phyloP scores from a whole-genome alignment of 139 green algal species.

The Desmodesmus armatus region DNA sequence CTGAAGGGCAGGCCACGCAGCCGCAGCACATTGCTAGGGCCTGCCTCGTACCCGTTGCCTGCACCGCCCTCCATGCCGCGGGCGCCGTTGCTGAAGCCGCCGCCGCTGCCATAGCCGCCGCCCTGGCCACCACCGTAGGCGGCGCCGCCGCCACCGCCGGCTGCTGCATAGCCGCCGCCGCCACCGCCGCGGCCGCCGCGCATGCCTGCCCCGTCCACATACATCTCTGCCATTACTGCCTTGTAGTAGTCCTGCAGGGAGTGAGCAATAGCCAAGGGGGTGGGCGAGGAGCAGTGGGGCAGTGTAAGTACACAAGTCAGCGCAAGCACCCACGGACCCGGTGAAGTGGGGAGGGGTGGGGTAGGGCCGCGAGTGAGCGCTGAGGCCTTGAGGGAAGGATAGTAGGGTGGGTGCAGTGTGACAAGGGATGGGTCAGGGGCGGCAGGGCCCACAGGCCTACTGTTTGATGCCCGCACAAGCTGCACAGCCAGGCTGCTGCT shows the following conservation, averaged over 20 bases:
- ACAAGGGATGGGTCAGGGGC: no score
- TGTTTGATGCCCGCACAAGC: no score
- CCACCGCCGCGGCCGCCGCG: slow-evolving; percentile 7
- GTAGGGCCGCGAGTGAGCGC: no score
- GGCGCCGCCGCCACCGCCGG: background rate
- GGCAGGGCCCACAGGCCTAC: no score
- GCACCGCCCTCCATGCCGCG: slow-evolving; percentile 29
- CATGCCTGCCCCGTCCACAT: slow-evolving; percentile 49
- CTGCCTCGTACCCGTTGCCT: slow-evolving; percentile 29
- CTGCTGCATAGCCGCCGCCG: background rate
- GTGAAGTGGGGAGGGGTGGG: no score
- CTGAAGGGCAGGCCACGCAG: slow-evolving; percentile 89
- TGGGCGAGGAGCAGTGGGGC: no score
- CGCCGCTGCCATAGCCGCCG: slow-evolving; percentile 22
- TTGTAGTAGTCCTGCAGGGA: slow-evolving; percentile 77
- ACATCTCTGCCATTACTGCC: slow-evolving; percentile 67
- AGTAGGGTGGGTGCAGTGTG: no score
- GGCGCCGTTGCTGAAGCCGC: slow-evolving; percentile 6
- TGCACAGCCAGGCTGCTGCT: no score
- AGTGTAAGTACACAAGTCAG: no score
- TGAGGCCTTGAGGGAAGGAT: no score
- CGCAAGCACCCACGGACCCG: no score
- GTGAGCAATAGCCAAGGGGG: no score
- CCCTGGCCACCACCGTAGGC: background rate
- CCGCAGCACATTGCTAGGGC: slow-evolving; percentile 77